Conservation (phyloP, 805 yeast species). For the Yueomyces sp. region DNA sequence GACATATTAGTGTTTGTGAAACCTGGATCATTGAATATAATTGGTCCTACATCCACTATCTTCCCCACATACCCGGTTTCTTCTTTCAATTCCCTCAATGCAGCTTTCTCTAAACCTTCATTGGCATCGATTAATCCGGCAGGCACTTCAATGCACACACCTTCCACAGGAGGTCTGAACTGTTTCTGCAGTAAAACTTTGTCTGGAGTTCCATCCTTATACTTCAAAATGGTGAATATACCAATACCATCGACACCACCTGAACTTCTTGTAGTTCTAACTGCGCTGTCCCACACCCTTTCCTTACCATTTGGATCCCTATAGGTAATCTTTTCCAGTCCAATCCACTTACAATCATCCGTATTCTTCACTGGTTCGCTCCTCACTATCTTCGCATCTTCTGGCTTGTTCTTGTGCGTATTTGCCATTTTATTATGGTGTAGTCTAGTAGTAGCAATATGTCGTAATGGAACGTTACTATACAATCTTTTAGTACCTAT, state of each 20-base stretch:
- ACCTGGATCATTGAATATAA: conserved; percentile 68
- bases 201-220: conserved; percentile 30
- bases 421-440: conserved; percentile 6
- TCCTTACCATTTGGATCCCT: conserved; percentile 54
- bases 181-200: conserved; percentile 65
- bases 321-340: conserved; percentile 53
- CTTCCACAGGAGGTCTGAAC: conserved; percentile 84
- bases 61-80: conserved; percentile 87
- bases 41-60: conserved; percentile 32
- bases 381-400: conserved; percentile 22
- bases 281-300: conserved; percentile 87
- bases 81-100: conserved; percentile 75
- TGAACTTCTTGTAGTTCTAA: conserved; percentile 54
- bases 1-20: conserved; percentile 81
- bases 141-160: conserved; percentile 85
- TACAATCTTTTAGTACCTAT: background rate
- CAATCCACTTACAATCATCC: conserved; percentile 51
- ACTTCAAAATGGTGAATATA: conserved; percentile 56
- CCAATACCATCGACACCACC: conserved; percentile 80
- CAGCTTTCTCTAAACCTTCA: conserved; percentile 67
- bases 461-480: too few species aligned
- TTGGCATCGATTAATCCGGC: conserved; percentile 87
- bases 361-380: conserved; percentile 22
- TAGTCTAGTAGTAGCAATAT: too few species aligned
- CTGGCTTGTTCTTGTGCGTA: conserved; percentile 23